Evolutionary conservation across 2,329 filamentous ascomycete species (phyloP), one percentile per base, ranked within the genome.

Genomic region (Verticillium isaacii): DNA sequence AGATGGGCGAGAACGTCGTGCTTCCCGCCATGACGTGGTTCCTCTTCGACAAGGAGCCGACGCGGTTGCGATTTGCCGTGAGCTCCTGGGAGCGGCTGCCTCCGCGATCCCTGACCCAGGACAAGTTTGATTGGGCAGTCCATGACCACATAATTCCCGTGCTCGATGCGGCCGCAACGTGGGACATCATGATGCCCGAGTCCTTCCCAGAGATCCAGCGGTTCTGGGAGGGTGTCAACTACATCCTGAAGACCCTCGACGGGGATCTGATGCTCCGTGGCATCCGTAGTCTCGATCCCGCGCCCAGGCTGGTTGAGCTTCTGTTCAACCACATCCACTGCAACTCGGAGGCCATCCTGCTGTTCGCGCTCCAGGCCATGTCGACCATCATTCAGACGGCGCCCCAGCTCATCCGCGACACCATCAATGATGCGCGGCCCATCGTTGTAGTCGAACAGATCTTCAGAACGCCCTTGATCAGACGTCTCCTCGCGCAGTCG

Each of bases 81-180:
- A 78, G 82, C 58, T 86, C 87, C 6, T 93, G 90, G 85, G 80
- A 82, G n/a, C 85, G 84, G 45, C 84, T 90, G 65, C 81, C 84
- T 57, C 82, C 85, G 14, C 79, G 82, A 32, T 76, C 78, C 23
- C 82, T 96, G 58, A 87, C 88, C 1, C 80, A 84, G 11, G 82
- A 87, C 39, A 90, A 95, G 66, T 98, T 97, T 71, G 91, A 97
- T 54, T 96, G 91, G 89, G 91, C 91, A 12, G 87, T 97, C 50
- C 88, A 88, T 65, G 89, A 91, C 64, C 87, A 89, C 37, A 80
- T 98, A 19, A 78, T 87, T 41, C 80, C 83, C 61, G 88, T 87
- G 8, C 86, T 97, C 63, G 78, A 83, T 58, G 80, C 83, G 32
- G 86, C 89, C 2, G 83, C 85, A 57, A 78, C 81, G 14, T 64